A percentile compares a stretch with the other conserved stretches of the same genome.
Evolutionary conservation across 495 filamentous ascomycete species (phyloP).

Genomic region (Hypoxylon trugodes): DNA sequence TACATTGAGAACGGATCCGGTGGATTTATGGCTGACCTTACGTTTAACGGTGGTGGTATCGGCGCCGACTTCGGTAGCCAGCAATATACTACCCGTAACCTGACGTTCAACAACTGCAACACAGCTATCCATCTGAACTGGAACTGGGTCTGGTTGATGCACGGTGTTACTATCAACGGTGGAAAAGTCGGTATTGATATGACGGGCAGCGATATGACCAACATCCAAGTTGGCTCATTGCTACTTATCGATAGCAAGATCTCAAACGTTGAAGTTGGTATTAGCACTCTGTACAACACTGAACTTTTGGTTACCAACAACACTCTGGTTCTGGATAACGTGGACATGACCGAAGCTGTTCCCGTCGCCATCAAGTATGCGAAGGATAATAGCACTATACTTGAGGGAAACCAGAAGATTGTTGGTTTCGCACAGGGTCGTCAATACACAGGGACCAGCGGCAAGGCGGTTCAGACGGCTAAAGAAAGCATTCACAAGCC

Average conservation of each 20-base stretch:
- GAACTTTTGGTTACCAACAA: conserved; percentile 72
- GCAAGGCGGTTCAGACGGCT: conserved; percentile 58
- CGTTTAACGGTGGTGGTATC: conserved; percentile 86
- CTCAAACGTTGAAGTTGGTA: conserved; percentile 74
- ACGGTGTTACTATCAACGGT: conserved; percentile 81
- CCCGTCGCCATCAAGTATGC: conserved; percentile 60
- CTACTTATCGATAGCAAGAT: conserved; percentile 82
- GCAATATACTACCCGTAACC: conserved; percentile 92
- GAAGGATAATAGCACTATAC: conserved; percentile 67
- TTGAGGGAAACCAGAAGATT: conserved; percentile 76
- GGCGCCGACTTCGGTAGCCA: conserved; percentile 92
- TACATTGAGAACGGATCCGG: conserved; percentile 98
- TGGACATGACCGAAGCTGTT: conserved; percentile 69
- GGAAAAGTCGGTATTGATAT: conserved; percentile 85
- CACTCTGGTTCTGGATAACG: conserved; percentile 85
- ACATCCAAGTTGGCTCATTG: conserved; percentile 80
- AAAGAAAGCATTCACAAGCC: conserved; percentile 65
- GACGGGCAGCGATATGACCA: conserved; percentile 64
- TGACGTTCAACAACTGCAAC: conserved; percentile 87
- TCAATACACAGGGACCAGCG: conserved; percentile 61
- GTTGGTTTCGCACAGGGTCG: conserved; percentile 79
- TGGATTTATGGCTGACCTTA: conserved; percentile 87
- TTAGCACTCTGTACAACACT: conserved; percentile 76
- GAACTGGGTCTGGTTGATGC: conserved; percentile 93
- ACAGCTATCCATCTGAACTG: conserved; percentile 94